These are phyloP conservation scores for Obba rivulosa DNA, from an alignment of 768 basidiomycete genomes.

Conservation along the genomic window DNA sequence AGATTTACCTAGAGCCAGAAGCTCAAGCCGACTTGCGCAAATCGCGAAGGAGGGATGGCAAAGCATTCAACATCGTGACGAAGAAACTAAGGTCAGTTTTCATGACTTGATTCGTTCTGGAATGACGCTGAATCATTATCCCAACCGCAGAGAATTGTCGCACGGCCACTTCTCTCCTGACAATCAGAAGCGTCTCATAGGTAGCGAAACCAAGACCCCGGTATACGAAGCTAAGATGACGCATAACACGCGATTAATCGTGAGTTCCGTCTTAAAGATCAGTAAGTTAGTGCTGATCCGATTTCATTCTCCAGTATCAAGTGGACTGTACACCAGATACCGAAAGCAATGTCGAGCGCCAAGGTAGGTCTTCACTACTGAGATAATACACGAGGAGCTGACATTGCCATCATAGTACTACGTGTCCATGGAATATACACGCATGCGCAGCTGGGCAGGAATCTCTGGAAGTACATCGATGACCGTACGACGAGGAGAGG, in stretches of 20 bases:
- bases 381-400: too few relatives aligned
- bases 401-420: slow-evolving; percentile 28
- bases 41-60: slow-evolving; percentile 39
- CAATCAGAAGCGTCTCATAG: slow-evolving; percentile 57
- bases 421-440: slow-evolving; percentile 47
- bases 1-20: slow-evolving; percentile 43
- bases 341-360: slow-evolving; percentile 26
- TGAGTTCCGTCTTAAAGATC: too few relatives aligned
- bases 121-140: neutral
- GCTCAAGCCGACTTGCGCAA: slow-evolving; percentile 43
- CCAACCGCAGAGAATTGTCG: slow-evolving; percentile 50
- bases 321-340: slow-evolving; percentile 20
- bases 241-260: slow-evolving; percentile 20
- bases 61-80: slow-evolving; percentile 46
- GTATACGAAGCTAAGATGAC: slow-evolving; percentile 65
- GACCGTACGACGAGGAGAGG: slow-evolving; percentile 37
- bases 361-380: slow-evolving; percentile 24
- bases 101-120: too few relatives aligned
- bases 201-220: slow-evolving; percentile 39
- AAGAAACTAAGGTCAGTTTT: slow-evolving; percentile 71
- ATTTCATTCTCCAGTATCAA: slow-evolving; percentile 24
- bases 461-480: slow-evolving; percentile 43
- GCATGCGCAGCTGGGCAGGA: slow-evolving; percentile 38
- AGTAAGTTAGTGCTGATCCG: too few relatives aligned
- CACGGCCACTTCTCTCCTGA: slow-evolving; percentile 60